These are phyloP conservation scores for Candida nanaspora DNA, from an alignment of 805 yeast genomes.

Conservation along the genomic window DNA sequence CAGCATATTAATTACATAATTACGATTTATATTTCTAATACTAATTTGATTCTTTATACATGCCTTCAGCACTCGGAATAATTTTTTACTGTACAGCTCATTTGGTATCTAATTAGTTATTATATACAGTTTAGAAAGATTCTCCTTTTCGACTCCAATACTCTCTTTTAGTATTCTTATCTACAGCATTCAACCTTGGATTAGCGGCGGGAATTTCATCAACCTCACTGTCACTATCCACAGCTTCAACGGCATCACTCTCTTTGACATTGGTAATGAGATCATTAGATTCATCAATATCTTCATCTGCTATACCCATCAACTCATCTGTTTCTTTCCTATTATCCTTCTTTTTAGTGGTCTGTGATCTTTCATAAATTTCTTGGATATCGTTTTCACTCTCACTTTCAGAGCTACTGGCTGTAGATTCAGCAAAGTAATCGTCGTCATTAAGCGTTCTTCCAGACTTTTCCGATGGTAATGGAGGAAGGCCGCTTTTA, in stretches of 20 bases:
- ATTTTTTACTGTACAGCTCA: too few species aligned
- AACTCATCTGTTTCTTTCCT: conserved; percentile 14
- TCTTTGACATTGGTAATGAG: conserved; percentile 16
- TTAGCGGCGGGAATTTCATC: conserved; percentile 2
- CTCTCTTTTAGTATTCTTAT: conserved; percentile 19
- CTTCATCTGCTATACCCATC: conserved; percentile 17
- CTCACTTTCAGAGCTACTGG: conserved; percentile 12
- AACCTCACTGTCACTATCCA: conserved; percentile 10
- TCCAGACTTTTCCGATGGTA: conserved; percentile 29
- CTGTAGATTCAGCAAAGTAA: conserved; percentile 36
- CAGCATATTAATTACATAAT: too few species aligned
- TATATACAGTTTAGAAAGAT: too few species aligned
- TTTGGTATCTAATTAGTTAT: too few species aligned
- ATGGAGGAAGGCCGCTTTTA: conserved; percentile 22
- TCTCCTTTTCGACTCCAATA: conserved; percentile 33
- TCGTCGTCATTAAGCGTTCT: conserved; percentile 32
- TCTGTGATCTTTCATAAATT: conserved; percentile 15
- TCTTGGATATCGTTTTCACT: conserved; percentile 12
- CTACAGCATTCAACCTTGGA: neutral
- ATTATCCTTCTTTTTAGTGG: conserved; percentile 1
- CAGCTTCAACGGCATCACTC: conserved; percentile 18
- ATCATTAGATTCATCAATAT: conserved; percentile 11
- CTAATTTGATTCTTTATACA: too few species aligned
- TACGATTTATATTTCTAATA: too few species aligned
- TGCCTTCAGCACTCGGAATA: too few species aligned